Percentiles rank a stretch among this genome's conserved stretches.
Conservation (phyloP, 257 asterid genomes). For the Plectranthus barbatus region DNA sequence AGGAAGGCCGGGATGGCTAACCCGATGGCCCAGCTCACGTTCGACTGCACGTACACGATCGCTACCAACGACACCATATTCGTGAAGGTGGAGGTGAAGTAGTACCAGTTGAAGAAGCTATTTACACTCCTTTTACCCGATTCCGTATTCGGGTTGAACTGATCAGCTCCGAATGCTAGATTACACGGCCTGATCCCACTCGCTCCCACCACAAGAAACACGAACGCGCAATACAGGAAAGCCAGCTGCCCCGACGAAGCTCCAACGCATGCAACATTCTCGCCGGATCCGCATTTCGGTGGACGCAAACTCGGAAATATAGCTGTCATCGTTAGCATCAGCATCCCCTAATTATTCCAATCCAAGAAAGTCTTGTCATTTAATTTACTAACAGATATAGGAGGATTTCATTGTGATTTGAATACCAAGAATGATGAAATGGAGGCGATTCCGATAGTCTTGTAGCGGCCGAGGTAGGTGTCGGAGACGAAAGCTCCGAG, state of each 20-base stretch:
- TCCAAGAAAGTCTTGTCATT: too few species aligned
- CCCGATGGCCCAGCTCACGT: constrained; percentile 38
- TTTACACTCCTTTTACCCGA: constrained; percentile 35
- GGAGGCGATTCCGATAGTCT: constrained; percentile 47
- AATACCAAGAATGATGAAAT: constrained; percentile 42
- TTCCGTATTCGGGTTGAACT: constrained; percentile 38
- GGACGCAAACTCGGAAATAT: constrained; percentile 29
- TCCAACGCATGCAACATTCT: constrained; percentile 7
- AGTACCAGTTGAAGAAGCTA: constrained; percentile 52
- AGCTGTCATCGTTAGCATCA: constrained; percentile 40
- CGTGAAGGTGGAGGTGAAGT: constrained; percentile 46
- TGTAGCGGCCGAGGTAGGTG: constrained; percentile 52
- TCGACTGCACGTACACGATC: constrained; percentile 40
- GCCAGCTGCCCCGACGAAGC: constrained; percentile 27
- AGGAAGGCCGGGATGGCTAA: constrained; percentile 37
- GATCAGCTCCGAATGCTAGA: constrained; percentile 49
- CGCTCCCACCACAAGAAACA: constrained; percentile 29
- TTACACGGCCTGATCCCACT: constrained; percentile 55
- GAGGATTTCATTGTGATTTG: too few species aligned
- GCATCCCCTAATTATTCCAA: constrained; percentile 11
- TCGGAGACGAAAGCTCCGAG: constrained; percentile 49
- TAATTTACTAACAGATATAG: too few species aligned
- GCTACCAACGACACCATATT: constrained; percentile 35
- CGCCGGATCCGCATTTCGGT: constrained; percentile 12
- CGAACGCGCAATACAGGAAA: constrained; percentile 20